Evolutionary conservation across 768 basidiomycete species (phyloP), one percentile per base, ranked within the genome.

Genomic region (Dioszegia aurantiaca): DNA sequence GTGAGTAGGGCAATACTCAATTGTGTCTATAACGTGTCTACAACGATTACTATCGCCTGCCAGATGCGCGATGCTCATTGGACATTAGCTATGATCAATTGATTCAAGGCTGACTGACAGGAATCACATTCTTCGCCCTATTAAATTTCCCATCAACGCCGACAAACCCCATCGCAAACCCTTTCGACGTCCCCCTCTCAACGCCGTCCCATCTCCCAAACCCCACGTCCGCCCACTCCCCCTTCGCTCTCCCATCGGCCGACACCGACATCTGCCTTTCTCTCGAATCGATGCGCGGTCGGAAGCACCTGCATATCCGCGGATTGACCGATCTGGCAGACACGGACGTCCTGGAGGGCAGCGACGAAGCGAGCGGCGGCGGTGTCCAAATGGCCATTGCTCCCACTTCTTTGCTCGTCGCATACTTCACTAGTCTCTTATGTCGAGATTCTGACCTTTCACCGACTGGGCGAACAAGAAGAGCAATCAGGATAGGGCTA

Each of bases 201-300:
- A 43, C 36, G 11, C 56, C 60, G 10, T 41, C 48, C 11, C 26
- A 55, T 10, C 40, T 44, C 9, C 47, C 57, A 23, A 46, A 45
- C 17, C 16, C 24, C 16, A 19, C 58, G 3, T 40, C n/a, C 33
- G 8, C 61, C 17, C 49, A 51, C 5, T 66, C 68, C 4, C 69
- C 72, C 14, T 73, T 75, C 47, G 48, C 66, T 2, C 44, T 69
- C 1, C 62, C 59, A 1, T 51, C 64, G 17, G 60, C 59, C 3
- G 72, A 73, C 52, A 73, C 72, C 2, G 75, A 76, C 61, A 59
- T 76, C 0, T 76, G 75, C 53, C 61, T 76, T 1, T 73, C 73
- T 16, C 63, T 76, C 12, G 75, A 76, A 57, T 70, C 69, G 1
- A 72, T 74, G 73, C 56, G 72, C 47, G 75, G 75, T 1, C 58